Evolutionary conservation across 2,329 filamentous ascomycete genomes (phyloP), one percentile per base, ranked within the genome.

Genomic region (Colletotrichum sp.): DNA sequence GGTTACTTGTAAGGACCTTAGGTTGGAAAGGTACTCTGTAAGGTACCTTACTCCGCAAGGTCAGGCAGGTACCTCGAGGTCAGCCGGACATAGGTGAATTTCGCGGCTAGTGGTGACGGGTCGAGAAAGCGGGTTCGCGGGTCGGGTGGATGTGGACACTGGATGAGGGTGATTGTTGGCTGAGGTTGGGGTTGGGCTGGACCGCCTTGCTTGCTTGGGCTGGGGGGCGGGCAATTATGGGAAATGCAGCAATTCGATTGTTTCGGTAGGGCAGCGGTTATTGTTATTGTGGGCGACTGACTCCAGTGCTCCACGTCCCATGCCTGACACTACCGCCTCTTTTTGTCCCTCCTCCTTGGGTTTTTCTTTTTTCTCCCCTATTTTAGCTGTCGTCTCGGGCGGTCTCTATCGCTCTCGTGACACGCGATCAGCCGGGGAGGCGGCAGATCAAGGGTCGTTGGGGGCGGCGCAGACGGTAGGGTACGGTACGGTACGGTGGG

Each of bases 61-160:
- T 43, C 36, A 43, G 36, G 18, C 39, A 48, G 63, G 73, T 69
- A 73, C 28, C 34, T 72, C 13, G 43, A 63, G 73, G 70, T 75
- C 73, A 75, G 73, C 70, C 70, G 73, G 69, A 75, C 73, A 75
- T 43, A 65, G 26, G 70, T 75, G 73, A 73, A 73, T 75, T 75
- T 75, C 70, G 21, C 24, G 65, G 70, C 39, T 48, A 48, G 39
- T 48, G 39, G 39, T 48, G 39, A 72, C 72, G 18, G 73, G 63
- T 65, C 57, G 16, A 24, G 28, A 16, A 59, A 68, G 63, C 63
- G 72, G 69, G 63, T 64, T 75, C 24, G 32, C 43, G 43, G 43
- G 10, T 48, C 52, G 70, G 34, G 70, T 75, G 73, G 48, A 65
- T 72, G 63, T 36, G 32, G 30, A 24, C 32, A 57, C 16, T 30